These are phyloP conservation scores for Cytospora schulzeri DNA, from an alignment of 2,329 filamentous ascomycete species.

Conservation along the genomic window DNA sequence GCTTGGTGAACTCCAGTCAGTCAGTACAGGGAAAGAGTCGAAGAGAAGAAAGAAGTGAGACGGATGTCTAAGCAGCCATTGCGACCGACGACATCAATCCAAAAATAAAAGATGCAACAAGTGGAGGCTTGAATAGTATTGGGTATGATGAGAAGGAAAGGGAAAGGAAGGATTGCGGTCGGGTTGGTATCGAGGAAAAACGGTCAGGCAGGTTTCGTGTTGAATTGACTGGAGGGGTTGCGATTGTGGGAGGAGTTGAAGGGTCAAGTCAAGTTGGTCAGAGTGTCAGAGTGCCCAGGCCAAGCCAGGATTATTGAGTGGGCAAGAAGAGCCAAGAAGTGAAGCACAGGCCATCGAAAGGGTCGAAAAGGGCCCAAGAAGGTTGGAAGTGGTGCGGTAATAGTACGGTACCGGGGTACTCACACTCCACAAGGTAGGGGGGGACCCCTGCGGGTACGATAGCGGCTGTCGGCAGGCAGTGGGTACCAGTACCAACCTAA, in stretches of 20 bases:
- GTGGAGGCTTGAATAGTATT: neutral
- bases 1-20: slow-evolving; percentile 2
- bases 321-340: slow-evolving; percentile 16
- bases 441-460: neutral
- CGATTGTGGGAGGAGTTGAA: slow-evolving; percentile 1
- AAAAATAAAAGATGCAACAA: neutral
- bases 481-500: neutral
- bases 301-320: slow-evolving; percentile 3
- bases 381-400: slow-evolving; percentile 11
- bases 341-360: slow-evolving; percentile 15
- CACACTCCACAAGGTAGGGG: neutral
- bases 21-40: slow-evolving; percentile 5
- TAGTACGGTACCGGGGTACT: neutral
- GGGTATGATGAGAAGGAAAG: neutral
- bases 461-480: slow-evolving; percentile 1
- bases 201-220: neutral
- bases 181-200: slow-evolving; percentile 10
- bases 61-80: slow-evolving; percentile 18
- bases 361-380: slow-evolving; percentile 14
- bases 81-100: slow-evolving; percentile 12
- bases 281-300: neutral
- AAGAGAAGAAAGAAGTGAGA: neutral
- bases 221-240: slow-evolving; percentile 6
- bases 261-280: neutral
- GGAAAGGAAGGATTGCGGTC: slow-evolving; percentile 16